These are phyloP conservation scores for Pseudopyrenochaeta lycopersici DNA, from an alignment of 2,329 filamentous ascomycete genomes.

Conservation along the genomic window DNA sequence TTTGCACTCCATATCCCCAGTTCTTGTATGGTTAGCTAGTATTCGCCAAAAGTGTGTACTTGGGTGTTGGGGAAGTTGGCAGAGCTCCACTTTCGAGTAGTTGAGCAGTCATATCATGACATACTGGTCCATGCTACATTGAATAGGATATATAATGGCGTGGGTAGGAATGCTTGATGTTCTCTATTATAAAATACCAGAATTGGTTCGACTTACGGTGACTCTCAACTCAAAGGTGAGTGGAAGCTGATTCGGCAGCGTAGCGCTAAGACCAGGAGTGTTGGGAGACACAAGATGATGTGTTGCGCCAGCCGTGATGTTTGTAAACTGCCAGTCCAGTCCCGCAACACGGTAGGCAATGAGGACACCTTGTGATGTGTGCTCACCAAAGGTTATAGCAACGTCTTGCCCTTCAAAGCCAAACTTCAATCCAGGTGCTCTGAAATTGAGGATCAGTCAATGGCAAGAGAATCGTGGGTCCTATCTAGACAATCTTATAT, in stretches of 20 bases:
- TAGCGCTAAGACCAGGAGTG: slow-evolving; percentile 58
- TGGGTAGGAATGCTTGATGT: no score
- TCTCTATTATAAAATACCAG: no score
- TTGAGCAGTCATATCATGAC: no score
- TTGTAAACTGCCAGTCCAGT: slow-evolving; percentile 69
- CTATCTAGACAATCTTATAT: neutral
- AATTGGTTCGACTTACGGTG: neutral
- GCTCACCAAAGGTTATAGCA: slow-evolving; percentile 63
- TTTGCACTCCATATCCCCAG: slow-evolving; percentile 68
- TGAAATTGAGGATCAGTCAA: slow-evolving; percentile 1
- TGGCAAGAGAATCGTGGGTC: neutral
- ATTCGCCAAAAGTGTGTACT: neutral
- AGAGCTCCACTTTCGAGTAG: slow-evolving; percentile 66
- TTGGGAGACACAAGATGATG: slow-evolving; percentile 62
- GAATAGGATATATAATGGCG: no score
- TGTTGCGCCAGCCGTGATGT: slow-evolving; percentile 65
- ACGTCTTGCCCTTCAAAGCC: slow-evolving; percentile 63
- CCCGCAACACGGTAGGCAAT: slow-evolving; percentile 67
- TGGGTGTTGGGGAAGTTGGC: neutral
- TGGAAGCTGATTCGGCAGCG: slow-evolving; percentile 52
- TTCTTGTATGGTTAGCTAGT: slow-evolving; percentile 46
- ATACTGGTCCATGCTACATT: no score
- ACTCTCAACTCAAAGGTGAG: slow-evolving; percentile 66
- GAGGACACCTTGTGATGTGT: slow-evolving; percentile 60
- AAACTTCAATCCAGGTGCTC: slow-evolving; percentile 63